Evolutionary conservation across 495 filamentous ascomycete genomes (phyloP).

Genomic region (Penicillium malachiteum): DNA sequence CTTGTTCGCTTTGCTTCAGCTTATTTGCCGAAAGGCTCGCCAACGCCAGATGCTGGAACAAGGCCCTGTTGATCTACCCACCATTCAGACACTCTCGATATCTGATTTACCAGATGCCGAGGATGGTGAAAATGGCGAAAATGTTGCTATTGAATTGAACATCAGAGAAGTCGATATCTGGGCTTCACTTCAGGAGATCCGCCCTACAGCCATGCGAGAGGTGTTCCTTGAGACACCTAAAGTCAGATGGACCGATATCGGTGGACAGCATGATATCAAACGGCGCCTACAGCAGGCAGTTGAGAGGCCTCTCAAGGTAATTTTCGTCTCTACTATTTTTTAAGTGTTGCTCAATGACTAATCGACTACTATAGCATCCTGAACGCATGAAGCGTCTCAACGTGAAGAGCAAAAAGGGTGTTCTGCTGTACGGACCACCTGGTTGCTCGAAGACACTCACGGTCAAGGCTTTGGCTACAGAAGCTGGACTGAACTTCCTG

Average conservation of each 20-base stretch:
- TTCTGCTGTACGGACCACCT: conserved; percentile 90
- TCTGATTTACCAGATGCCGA: background rate
- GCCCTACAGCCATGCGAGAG: conserved; percentile 87
- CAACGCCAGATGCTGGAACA: conserved; percentile 28
- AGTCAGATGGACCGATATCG: conserved; percentile 86
- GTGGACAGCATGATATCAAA: conserved; percentile 82
- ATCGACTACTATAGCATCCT: conserved; percentile 46
- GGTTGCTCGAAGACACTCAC: conserved; percentile 96
- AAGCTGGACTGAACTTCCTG: conserved; percentile 90
- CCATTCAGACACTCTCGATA: background rate
- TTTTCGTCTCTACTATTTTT: conserved; percentile 3
- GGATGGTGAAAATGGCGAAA: background rate
- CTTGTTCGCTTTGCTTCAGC: conserved; percentile 51
- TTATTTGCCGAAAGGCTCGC: conserved; percentile 44
- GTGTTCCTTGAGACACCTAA: conserved; percentile 85
- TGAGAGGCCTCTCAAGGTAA: conserved; percentile 65
- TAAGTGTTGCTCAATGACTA: background rate
- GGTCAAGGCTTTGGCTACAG: conserved; percentile 89
- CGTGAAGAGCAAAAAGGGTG: conserved; percentile 71
- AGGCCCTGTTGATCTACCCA: background rate
- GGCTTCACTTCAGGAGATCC: conserved; percentile 54
- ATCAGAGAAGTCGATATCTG: conserved; percentile 53
- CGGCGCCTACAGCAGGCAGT: conserved; percentile 61
- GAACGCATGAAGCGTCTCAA: conserved; percentile 59
- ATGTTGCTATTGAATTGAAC: conserved; percentile 20